Evolutionary conservation across 2,329 filamentous ascomycete genomes (phyloP), one percentile per base, ranked within the genome.

Genomic region (Clathrospora elynae): DNA sequence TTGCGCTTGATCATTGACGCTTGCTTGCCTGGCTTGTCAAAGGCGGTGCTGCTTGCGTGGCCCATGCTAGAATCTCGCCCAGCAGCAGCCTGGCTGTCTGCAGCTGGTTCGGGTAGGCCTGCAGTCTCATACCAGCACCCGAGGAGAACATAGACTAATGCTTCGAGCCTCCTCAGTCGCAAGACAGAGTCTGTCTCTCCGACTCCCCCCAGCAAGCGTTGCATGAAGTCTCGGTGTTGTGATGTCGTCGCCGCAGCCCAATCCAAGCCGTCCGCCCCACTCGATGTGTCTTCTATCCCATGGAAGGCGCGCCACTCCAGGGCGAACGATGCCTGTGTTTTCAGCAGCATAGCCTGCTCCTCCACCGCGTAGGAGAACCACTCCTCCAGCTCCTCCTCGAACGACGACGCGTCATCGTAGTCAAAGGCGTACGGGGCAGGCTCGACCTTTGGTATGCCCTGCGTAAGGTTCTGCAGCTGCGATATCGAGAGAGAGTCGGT

Each of bases 321-420:
- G 52, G 90, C 82, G 63, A 95, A 97, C 2, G 85, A 84, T 24
- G 83, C 78, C 62, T 88, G 88, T 13, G 88, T 85, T 38, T 85
- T 82, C 38, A 87, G 80, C 34, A 96, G 76, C 61, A 91, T 85
- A 32, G 86, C 80, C 73, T 88, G 88, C 66, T 97, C 91, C 71
- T 88, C 87, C 50, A 90, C 85, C 58, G 87, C 87, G 71, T 97
- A 96, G 38, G 86, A 84, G 71, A 99, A 99, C 93, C 93, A 99
- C 73, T 99, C 93, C 66, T 97, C 90, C 33, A 99, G 78, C 75
- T 99, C 93, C 52, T 93, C 89, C 12, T 88, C 83, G 58, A 95
- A 86, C 1, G 69, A 72, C 12, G 76, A 73, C 6, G 75, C 71
- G 61, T 79, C 76, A 32, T 71, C 66, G 51, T 78, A 78, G 19